Base-by-base conservation (phyloP, 148 eudicot genomes). In the Camellia sinensis region DNA sequence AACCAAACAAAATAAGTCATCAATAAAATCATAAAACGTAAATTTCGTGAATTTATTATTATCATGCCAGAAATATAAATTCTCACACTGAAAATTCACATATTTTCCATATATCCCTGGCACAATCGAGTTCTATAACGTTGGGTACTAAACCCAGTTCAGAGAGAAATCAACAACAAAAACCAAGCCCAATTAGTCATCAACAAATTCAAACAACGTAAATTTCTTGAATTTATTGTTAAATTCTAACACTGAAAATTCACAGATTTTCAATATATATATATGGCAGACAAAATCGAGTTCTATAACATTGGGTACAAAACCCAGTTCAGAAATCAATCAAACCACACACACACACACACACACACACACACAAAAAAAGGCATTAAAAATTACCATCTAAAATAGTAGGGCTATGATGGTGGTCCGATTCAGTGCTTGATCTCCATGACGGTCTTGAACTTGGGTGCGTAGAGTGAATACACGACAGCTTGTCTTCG, bases 381-480 rank as follows among this genome's bases (percentile, higher is more conserved):
- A 37, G 1, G 6, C 15, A 2, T 29, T 40, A 76, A 76, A 13
- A 46, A 62, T 29, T 62, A 62, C 68, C 40, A 60, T 10, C 37
- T 2, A 15, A 77, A 17, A 18, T 43, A 8, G 53, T 50, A 19
- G 15, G 46, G 19, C 12, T 45, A 79, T 22, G 52, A 11, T 72
- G 54, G 15, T 40, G 50, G 67, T 74, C 57, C 57, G 48, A 17
- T 19, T 68, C 59, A 59, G 10, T 41, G 70, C 12, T 82, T 52
- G 74, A 86, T 68, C 62, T 94, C 98, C 87, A 94, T 87, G 78
- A 94, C 76, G 78, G 84, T 90, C 83, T 87, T 94, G 61, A 85
- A 82, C 53, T 82, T 84, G 29, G 95, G 91, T 0, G 85, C 76
- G 61, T 86, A 94, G 74, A 90, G 91, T 0, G 93, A 86, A 82